Conservation (phyloP, 768 basidiomycete species). For the Leccinum pellstonianum region DNA sequence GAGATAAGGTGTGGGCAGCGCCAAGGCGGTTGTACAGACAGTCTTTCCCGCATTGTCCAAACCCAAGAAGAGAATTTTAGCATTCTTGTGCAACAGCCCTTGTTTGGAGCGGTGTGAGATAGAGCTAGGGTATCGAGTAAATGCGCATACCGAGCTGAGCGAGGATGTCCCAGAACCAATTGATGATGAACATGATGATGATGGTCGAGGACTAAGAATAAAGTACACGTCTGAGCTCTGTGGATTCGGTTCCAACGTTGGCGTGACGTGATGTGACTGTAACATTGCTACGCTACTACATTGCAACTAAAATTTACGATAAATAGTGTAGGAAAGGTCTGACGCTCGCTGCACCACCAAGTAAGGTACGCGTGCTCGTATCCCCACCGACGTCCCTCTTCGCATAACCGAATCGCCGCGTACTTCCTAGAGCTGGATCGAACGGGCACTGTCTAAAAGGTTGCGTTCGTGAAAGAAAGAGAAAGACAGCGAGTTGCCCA, state of each 20-base stretch:
- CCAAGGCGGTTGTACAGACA: conserved; percentile 44
- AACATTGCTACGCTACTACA: background rate
- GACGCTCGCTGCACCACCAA: conserved; percentile 58
- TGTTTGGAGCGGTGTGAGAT: conserved; percentile 6
- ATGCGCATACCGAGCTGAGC: conserved; percentile 77
- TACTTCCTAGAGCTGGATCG: conserved; percentile 41
- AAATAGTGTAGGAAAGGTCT: conserved; percentile 61
- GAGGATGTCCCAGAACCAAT: conserved; percentile 98
- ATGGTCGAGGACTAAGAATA: conserved; percentile 24
- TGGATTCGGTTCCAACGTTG: conserved; percentile 1
- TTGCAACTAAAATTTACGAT: background rate
- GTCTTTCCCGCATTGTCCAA: conserved; percentile 99
- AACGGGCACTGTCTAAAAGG: conserved; percentile 76
- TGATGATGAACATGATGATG: conserved; percentile 72
- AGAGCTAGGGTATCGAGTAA: background rate
- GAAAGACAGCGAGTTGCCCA: background rate
- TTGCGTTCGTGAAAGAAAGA: conserved; percentile 39
- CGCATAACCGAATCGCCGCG: conserved; percentile 72
- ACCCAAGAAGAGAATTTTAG: conserved; percentile 98
- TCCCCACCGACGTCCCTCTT: conserved; percentile 54
- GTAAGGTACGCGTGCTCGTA: conserved; percentile 56
- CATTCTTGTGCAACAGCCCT: conserved; percentile 97
- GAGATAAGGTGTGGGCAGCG: background rate
- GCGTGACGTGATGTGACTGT: conserved; percentile 28
- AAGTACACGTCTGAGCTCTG: conserved; percentile 20